These are phyloP conservation scores for Cyclotella sp. DNA, from an alignment of 108 stramenopile genomes.

Conservation along the genomic window DNA sequence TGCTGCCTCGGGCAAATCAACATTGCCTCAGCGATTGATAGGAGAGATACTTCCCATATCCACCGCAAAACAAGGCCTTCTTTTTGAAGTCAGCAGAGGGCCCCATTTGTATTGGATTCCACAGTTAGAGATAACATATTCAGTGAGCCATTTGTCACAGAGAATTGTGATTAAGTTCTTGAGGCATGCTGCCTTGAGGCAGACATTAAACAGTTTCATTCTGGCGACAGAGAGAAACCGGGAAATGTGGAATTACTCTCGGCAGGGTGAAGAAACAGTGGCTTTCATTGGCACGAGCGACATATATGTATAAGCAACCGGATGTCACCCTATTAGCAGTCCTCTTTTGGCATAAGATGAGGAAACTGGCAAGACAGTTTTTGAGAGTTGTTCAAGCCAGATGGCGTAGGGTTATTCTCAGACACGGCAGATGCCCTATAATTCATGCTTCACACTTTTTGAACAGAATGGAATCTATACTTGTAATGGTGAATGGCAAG, in stretches of 20 bases:
- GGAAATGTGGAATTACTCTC: slow-evolving; percentile 93
- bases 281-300: slow-evolving; percentile 75
- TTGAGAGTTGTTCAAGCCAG: slow-evolving; percentile 66
- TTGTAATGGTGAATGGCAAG: slow-evolving; percentile 72
- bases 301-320: slow-evolving; percentile 78
- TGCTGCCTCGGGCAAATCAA: slow-evolving; percentile 82
- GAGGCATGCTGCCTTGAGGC: slow-evolving; percentile 80
- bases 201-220: slow-evolving; percentile 71
- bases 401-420: slow-evolving; percentile 41
- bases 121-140: slow-evolving; percentile 96
- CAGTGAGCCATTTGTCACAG: slow-evolving; percentile 73
- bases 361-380: slow-evolving; percentile 75
- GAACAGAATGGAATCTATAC: slow-evolving; percentile 69
- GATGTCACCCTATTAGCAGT: slow-evolving; percentile 83
- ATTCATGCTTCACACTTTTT: slow-evolving; percentile 91
- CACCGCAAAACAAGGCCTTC: background rate
- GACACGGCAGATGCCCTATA: slow-evolving; percentile 78
- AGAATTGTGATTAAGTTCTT: slow-evolving; percentile 84
- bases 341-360: slow-evolving; percentile 93
- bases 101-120: slow-evolving; percentile 92
- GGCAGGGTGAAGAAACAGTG: slow-evolving; percentile 87
- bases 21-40: slow-evolving; percentile 75
- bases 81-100: slow-evolving; percentile 47
- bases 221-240: slow-evolving; percentile 86
- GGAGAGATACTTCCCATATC: slow-evolving; percentile 58